Evolutionary conservation across 768 basidiomycete species (phyloP), one percentile per base, ranked within the genome.

Genomic region (Suillus spraguei): DNA sequence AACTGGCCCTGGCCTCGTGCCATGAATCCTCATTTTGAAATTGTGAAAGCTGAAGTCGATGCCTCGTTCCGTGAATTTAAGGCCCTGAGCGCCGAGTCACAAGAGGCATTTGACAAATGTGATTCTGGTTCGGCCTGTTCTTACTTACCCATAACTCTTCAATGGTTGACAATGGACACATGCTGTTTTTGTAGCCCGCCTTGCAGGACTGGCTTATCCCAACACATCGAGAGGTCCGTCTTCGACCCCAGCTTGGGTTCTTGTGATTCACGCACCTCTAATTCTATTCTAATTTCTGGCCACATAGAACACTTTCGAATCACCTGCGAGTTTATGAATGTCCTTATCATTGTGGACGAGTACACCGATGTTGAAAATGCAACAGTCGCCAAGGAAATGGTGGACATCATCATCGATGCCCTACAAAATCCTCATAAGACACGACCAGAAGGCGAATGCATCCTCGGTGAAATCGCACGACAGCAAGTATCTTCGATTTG

Each of bases 1-100:
- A 69, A 68, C 17, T 84, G 82, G 82, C 81, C 81, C 0, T 83
- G 79, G 81, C 69, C 66, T 8, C 78, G 82, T 4, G 61, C 54
- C 33, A 66, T 83, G 49, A 83, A 81, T 63, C 74, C 77, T 1
- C 65, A 76, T 64, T 82, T 80, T 50, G 62, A 61, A 8, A 67
- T 70, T 36, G 70, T 70, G 63, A 78, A 78, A 58, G 67, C 65
- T 1, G 76, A 76, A 58, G 78, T 81, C 1, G 66, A 73, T 3
- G 73, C 69, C 3, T 83, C 82, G 83, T 68, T 75, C 41, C 71
- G 74, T 39, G 55, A 64, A 10, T 81, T 80, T 67, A 69, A 73
- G 4, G 73, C 77, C 0, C 79, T 83, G 62, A 66, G 64, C 4
- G 65, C 73, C 2, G 68, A 71, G n/a, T 70, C 80, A 0, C 80